These are phyloP conservation scores for Durio zibethinus DNA, from an alignment of 345 rosid genomes.

Conservation along the genomic window DNA sequence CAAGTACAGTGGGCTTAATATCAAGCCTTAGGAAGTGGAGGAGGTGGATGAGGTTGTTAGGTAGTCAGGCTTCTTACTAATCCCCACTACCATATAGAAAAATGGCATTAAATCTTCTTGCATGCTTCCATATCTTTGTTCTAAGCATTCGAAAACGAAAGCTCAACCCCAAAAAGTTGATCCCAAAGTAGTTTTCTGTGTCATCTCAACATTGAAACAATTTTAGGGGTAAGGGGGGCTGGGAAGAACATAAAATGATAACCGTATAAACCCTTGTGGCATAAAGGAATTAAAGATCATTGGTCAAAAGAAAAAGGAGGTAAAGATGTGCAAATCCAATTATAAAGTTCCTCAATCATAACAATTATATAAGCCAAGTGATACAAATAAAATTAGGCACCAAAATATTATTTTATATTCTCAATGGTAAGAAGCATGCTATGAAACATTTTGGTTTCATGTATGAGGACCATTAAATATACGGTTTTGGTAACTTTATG, in stretches of 20 bases:
- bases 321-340: slow-evolving; percentile 1
- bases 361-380: neutral
- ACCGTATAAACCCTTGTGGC: neutral
- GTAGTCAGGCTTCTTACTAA: neutral
- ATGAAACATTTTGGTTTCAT: neutral
- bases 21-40: slow-evolving; percentile 31
- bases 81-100: neutral
- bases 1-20: slow-evolving; percentile 36
- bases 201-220: neutral
- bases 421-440: neutral
- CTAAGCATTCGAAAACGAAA: neutral
- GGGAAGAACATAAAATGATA: neutral
- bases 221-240: neutral
- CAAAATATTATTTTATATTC: neutral
- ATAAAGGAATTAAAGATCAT: neutral
- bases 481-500: too few relatives aligned
- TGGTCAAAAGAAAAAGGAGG: neutral
- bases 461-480: too few relatives aligned
- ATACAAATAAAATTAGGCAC: neutral
- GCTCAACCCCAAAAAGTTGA: slow-evolving; percentile 12
- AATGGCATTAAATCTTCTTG: neutral
- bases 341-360: neutral
- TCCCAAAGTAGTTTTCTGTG: neutral
- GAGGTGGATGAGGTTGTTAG: slow-evolving; percentile 22
- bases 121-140: neutral